Evolutionary conservation across 2,329 filamentous ascomycete genomes (phyloP).

Genomic region (Scolecobasidium constrictum): DNA sequence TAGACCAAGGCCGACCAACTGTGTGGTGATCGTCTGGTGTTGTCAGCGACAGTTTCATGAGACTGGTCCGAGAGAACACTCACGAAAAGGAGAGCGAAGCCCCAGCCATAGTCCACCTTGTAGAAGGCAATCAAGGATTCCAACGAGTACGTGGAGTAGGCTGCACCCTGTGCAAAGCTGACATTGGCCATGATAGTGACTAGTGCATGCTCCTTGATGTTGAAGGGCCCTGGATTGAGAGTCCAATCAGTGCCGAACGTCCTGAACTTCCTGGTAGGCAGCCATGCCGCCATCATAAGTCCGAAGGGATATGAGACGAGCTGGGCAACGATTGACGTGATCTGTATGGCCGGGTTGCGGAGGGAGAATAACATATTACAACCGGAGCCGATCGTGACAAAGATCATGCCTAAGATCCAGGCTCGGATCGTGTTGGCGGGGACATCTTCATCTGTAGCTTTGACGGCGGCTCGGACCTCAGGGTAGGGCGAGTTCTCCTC

Average conservation of each 20-base stretch:
- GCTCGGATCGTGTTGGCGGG: conserved; percentile 12
- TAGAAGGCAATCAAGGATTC: conserved; percentile 37
- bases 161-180: conserved; percentile 47
- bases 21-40: conserved; percentile 58
- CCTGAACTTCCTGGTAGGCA: conserved; percentile 40
- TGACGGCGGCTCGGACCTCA: conserved; percentile 12
- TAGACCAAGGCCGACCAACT: conserved; percentile 39
- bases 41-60: no score
- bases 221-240: conserved; percentile 59
- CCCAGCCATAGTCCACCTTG: conserved; percentile 51
- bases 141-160: conserved; percentile 18
- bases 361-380: conserved; percentile 53
- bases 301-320: conserved; percentile 55
- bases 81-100: conserved; percentile 33
- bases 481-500: conserved; percentile 14
- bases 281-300: conserved; percentile 46
- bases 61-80: no score
- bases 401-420: conserved; percentile 9
- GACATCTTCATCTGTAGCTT: conserved; percentile 8
- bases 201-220: conserved; percentile 58
- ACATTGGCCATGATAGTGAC: conserved; percentile 54
- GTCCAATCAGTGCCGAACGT: conserved; percentile 45
- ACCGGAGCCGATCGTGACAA: conserved; percentile 19
- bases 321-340: conserved; percentile 51
- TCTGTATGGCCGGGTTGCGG: conserved; percentile 49